A percentile compares a stretch with the other conserved stretches of the same genome.
phyloP scores from a whole-genome alignment of 179 eudicot genomes.

The Beta macrorhiza region DNA sequence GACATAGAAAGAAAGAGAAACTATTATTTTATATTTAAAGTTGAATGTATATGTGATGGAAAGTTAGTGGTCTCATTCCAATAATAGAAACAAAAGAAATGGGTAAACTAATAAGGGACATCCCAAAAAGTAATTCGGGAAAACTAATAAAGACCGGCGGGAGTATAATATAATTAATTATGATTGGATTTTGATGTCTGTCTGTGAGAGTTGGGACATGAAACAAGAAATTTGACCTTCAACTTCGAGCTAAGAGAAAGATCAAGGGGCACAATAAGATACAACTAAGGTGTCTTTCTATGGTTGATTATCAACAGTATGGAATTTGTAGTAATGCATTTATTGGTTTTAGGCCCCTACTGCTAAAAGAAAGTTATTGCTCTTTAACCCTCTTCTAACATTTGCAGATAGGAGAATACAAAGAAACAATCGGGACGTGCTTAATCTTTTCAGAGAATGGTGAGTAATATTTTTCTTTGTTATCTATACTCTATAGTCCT shows the following conservation, averaged over 20 bases:
- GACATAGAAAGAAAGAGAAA: too few relatives aligned
- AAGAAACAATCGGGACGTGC: constrained; percentile 84
- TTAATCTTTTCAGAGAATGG: constrained; percentile 64
- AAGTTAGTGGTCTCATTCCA: too few relatives aligned
- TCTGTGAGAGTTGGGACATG: background rate
- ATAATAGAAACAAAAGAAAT: too few relatives aligned
- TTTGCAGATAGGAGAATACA: constrained; percentile 74
- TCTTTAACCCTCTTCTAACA: background rate
- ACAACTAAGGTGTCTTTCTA: background rate
- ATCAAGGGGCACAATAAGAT: background rate
- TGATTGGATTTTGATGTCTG: background rate
- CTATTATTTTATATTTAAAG: too few relatives aligned
- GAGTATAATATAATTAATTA: background rate
- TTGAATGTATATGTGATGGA: too few relatives aligned
- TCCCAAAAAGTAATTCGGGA: too few relatives aligned
- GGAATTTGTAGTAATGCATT: background rate
- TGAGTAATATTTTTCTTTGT: constrained; percentile 25
- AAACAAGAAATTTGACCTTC: background rate
- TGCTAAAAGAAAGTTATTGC: background rate
- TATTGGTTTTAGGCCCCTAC: background rate
- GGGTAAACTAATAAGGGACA: too few relatives aligned
- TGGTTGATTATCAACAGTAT: background rate
- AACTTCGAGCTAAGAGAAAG: background rate
- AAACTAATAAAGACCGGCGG: too few relatives aligned
- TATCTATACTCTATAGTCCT: background rate